A percentile compares a stretch with the other conserved stretches of the same genome.
Conservation (phyloP, 169 alveolate genomes). For the Cryptosporidium muris region DNA sequence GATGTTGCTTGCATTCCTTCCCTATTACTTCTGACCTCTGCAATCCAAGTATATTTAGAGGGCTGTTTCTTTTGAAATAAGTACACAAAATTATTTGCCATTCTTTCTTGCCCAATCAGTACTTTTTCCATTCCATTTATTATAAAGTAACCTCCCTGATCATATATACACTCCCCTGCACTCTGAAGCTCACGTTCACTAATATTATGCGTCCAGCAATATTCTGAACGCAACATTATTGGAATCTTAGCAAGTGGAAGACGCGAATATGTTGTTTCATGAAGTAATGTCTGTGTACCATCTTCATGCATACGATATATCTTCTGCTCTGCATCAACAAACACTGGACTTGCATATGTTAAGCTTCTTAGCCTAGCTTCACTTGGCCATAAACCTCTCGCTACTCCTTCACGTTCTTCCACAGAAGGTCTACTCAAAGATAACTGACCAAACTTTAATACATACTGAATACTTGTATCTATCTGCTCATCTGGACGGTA, state of each 20-base stretch:
- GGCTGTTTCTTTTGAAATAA: slow-evolving; percentile 97
- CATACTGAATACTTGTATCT: slow-evolving; percentile 84
- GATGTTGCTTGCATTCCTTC: slow-evolving; percentile 94
- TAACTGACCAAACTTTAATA: slow-evolving; percentile 91
- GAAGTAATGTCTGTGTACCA: slow-evolving; percentile 76
- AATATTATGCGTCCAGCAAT: slow-evolving; percentile 91
- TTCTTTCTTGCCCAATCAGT: slow-evolving; percentile 98
- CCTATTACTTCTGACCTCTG: slow-evolving; percentile 94
- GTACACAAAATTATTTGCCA: slow-evolving; percentile 99
- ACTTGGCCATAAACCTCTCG: slow-evolving; percentile 92
- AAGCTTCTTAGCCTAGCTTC: slow-evolving; percentile 96
- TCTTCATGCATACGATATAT: slow-evolving; percentile 82
- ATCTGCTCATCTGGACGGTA: slow-evolving; percentile 86
- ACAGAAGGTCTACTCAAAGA: slow-evolving; percentile 91
- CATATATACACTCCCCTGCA: slow-evolving; percentile 96
- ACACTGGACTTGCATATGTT: slow-evolving; percentile 88
- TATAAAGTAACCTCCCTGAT: slow-evolving; percentile 95
- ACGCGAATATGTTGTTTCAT: slow-evolving; percentile 84
- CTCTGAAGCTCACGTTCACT: slow-evolving; percentile 89
- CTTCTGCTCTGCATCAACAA: slow-evolving; percentile 87
- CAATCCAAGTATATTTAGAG: slow-evolving; percentile 96
- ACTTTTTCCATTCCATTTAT: slow-evolving; percentile 99
- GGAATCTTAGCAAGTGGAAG: slow-evolving; percentile 94
- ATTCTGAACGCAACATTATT: slow-evolving; percentile 95
- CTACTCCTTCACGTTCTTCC: slow-evolving; percentile 90